phyloP scores from a whole-genome alignment of 2,329 filamentous ascomycete genomes.

The Sporothrix brunneoviolacea region DNA sequence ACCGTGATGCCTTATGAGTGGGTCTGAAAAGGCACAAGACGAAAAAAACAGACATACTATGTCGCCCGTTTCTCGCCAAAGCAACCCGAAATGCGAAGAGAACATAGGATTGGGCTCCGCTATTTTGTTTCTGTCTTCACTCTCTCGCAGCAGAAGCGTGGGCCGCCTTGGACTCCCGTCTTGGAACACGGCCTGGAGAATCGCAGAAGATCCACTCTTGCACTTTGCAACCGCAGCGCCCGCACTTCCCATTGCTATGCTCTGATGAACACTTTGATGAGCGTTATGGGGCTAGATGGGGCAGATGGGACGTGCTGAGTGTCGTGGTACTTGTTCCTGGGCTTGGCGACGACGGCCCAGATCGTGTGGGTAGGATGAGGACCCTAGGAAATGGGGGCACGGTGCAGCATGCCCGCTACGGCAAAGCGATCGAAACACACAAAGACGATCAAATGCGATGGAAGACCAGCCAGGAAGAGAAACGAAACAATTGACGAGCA shows the following conservation, averaged over 20 bases:
- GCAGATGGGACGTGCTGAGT: not conserved
- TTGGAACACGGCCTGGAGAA: conserved; percentile 3
- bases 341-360: too few relatives aligned
- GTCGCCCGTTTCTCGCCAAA: conserved; percentile 6
- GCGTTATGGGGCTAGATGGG: not conserved
- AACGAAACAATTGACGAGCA: too few relatives aligned
- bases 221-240: conserved; percentile 7
- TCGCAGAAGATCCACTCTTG: conserved; percentile 4
- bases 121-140: not conserved
- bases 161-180: not conserved
- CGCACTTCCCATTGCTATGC: not conserved
- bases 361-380: not conserved
- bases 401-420: too few relatives aligned
- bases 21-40: not conserved
- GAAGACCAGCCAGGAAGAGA: too few relatives aligned
- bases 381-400: too few relatives aligned
- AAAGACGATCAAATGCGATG: too few relatives aligned
- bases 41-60: not conserved
- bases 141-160: not conserved
- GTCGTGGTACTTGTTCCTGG: too few relatives aligned
- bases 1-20: conserved; percentile 11
- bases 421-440: too few relatives aligned
- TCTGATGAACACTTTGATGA: not conserved
- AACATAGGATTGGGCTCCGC: not conserved
- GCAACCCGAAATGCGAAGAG: not conserved